Percentiles rank a stretch among this genome's conserved stretches.
These are phyloP conservation scores for Penicillium canescens DNA, from an alignment of 495 filamentous ascomycete genomes.

Conservation along the genomic window DNA sequence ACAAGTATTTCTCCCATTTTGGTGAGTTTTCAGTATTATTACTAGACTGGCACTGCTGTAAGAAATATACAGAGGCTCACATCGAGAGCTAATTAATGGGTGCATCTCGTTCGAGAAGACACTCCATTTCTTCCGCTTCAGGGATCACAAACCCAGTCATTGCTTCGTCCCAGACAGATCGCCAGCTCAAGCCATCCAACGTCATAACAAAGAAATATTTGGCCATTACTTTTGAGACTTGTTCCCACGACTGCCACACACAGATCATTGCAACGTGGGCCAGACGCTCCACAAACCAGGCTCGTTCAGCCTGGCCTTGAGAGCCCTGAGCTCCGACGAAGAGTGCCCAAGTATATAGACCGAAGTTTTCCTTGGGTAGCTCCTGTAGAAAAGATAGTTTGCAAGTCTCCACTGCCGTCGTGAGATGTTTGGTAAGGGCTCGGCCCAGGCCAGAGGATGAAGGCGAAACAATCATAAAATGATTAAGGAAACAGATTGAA, in stretches of 20 bases:
- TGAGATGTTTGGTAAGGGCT: slow-evolving; percentile 36
- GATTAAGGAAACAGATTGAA: slow-evolving; percentile 32
- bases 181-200: slow-evolving; percentile 22
- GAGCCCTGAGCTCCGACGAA: slow-evolving; percentile 37
- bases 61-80: neutral
- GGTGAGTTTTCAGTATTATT: too few relatives aligned
- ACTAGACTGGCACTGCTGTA: too few relatives aligned
- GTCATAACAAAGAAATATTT: slow-evolving; percentile 28
- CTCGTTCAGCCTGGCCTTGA: slow-evolving; percentile 22
- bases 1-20: too few relatives aligned
- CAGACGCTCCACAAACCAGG: slow-evolving; percentile 33
- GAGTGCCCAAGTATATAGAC: slow-evolving; percentile 30
- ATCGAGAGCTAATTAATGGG: neutral
- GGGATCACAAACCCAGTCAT: slow-evolving; percentile 24
- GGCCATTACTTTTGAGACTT: slow-evolving; percentile 21
- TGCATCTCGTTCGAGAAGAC: neutral
- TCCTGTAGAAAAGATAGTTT: slow-evolving; percentile 18
- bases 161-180: slow-evolving; percentile 32
- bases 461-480: slow-evolving; percentile 35
- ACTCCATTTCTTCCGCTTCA: slow-evolving; percentile 11
- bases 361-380: slow-evolving; percentile 22
- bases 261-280: slow-evolving; percentile 26
- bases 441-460: slow-evolving; percentile 34
- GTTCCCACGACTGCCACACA: slow-evolving; percentile 32
- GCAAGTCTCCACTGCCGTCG: slow-evolving; percentile 16